phyloP scores from a whole-genome alignment of 2,329 filamentous ascomycete species.

The Aspergillus glaucus region DNA sequence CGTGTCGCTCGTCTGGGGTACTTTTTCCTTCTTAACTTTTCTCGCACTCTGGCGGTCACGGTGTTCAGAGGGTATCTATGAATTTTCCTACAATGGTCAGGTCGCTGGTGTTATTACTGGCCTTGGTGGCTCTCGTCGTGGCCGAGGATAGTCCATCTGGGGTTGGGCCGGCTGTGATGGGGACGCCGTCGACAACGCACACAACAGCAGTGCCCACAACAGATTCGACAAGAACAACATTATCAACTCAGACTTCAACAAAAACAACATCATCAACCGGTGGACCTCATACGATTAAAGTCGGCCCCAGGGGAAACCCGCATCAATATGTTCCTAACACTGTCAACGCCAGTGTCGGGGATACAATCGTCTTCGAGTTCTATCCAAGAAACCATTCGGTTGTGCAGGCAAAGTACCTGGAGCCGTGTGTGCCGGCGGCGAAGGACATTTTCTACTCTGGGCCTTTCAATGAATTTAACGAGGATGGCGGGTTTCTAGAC shows the following conservation, averaged over 20 bases:
- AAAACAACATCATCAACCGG: slow-evolving; percentile 10
- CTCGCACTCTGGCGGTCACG: no score
- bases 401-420: slow-evolving; percentile 52
- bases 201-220: no score
- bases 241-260: neutral
- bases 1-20: no score
- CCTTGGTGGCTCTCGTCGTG: neutral
- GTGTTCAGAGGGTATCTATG: neutral
- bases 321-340: slow-evolving; percentile 26
- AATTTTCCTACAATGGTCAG: neutral
- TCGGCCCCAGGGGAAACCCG: slow-evolving; percentile 25
- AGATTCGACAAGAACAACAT: neutral
- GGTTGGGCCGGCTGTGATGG: no score
- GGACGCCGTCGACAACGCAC: no score
- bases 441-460: slow-evolving; percentile 25
- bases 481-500: slow-evolving; percentile 38
- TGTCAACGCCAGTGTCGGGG: slow-evolving; percentile 25
- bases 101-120: neutral
- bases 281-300: slow-evolving; percentile 27
- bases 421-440: slow-evolving; percentile 56
- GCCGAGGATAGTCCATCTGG: neutral
- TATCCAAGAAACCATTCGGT: slow-evolving; percentile 60
- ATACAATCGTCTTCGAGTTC: slow-evolving; percentile 50
- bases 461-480: slow-evolving; percentile 40
- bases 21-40: no score